phyloP scores from a whole-genome alignment of 345 rosid species.

The rapeseed (Brassica napus) region DNA sequence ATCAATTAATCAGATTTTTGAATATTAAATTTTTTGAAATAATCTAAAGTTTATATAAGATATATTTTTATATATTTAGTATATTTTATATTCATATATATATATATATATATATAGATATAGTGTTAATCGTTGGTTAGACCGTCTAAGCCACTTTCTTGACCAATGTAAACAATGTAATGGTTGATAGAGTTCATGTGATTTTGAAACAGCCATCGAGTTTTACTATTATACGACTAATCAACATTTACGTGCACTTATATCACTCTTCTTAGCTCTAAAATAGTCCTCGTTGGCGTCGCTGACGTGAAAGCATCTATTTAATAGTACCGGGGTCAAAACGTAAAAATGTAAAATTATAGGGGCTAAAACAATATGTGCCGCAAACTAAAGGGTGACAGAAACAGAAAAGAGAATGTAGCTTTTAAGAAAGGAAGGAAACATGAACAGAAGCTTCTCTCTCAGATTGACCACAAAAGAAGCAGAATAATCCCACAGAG shows the following conservation, averaged over 20 bases:
- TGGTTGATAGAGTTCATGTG: not conserved
- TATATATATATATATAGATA: not conserved
- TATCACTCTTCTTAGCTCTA: not conserved
- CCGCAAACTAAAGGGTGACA: slow-evolving; percentile 29
- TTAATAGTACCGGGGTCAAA: slow-evolving; percentile 20
- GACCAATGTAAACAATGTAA: not conserved
- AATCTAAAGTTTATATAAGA: not conserved
- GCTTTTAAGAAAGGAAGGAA: slow-evolving; percentile 31
- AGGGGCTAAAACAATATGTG: slow-evolving; percentile 13
- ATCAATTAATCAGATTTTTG: not conserved
- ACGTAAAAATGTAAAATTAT: not conserved
- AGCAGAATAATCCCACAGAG: not conserved
- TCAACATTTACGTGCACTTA: not conserved
- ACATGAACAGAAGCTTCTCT: slow-evolving; percentile 37
- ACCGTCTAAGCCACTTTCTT: not conserved
- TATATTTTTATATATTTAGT: not conserved
- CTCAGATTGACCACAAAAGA: slow-evolving; percentile 16
- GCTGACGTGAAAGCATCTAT: not conserved
- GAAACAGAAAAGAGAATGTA: slow-evolving; percentile 31
- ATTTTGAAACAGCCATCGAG: not conserved
- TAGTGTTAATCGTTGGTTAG: not conserved
- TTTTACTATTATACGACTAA: not conserved
- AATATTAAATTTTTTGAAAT: not conserved
- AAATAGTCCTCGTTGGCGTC: slow-evolving; percentile 29
- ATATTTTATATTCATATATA: not conserved